Conservation (phyloP, 2,329 filamentous ascomycete species). For the Knoxdaviesia capensis region DNA sequence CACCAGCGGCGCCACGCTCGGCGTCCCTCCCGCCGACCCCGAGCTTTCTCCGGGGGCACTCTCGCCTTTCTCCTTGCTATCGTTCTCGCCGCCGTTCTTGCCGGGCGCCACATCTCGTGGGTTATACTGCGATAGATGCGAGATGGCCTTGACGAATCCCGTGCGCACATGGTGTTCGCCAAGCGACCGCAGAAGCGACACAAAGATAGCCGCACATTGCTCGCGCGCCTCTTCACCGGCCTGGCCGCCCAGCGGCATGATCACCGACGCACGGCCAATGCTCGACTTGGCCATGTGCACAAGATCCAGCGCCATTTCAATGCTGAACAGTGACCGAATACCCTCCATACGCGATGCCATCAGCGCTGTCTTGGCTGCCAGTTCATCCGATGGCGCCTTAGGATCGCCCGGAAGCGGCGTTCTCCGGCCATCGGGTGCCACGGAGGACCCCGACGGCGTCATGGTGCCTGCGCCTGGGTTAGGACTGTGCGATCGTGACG, state of each 20-base stretch:
- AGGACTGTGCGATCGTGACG: slow-evolving; percentile 30
- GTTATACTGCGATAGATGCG: slow-evolving; percentile 78
- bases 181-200: slow-evolving; percentile 62
- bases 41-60: too few species aligned
- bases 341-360: slow-evolving; percentile 91
- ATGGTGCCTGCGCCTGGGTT: slow-evolving; percentile 6
- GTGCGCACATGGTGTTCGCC: slow-evolving; percentile 72
- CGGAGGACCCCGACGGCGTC: slow-evolving; percentile 4
- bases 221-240: slow-evolving; percentile 66
- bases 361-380: slow-evolving; percentile 91
- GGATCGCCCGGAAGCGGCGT: slow-evolving; percentile 11
- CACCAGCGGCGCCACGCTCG: slow-evolving; percentile 61
- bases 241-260: slow-evolving; percentile 62
- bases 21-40: too few species aligned
- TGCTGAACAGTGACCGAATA: slow-evolving; percentile 87
- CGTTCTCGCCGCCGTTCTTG: slow-evolving; percentile 40
- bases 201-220: slow-evolving; percentile 80
- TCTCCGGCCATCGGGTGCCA: slow-evolving; percentile 13
- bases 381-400: slow-evolving; percentile 65
- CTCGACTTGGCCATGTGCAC: slow-evolving; percentile 79
- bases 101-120: slow-evolving; percentile 63
- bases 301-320: slow-evolving; percentile 78
- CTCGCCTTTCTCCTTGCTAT: slow-evolving; percentile 42
- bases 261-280: slow-evolving; percentile 66
- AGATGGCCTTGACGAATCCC: slow-evolving; percentile 87